phyloP scores from a whole-genome alignment of 805 yeast species.

The Ogataea degrootiae region DNA sequence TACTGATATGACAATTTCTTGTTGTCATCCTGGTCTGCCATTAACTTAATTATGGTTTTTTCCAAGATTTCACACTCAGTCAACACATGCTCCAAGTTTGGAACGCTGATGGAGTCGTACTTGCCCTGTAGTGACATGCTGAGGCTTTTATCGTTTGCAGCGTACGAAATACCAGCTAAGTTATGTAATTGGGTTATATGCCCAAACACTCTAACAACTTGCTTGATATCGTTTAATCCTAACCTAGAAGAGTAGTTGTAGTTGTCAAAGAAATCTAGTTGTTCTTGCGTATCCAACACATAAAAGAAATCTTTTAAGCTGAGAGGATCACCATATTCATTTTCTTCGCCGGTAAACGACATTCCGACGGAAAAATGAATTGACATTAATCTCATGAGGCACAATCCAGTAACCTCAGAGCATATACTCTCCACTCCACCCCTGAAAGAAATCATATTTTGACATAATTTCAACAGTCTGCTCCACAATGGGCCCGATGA shows the following conservation, averaged over 20 bases:
- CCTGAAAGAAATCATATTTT: constrained; percentile 14
- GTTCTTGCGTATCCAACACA: constrained; percentile 2
- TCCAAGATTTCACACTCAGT: constrained; percentile 7
- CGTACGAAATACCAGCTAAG: constrained; percentile 5
- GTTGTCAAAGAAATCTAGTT: constrained; percentile 13
- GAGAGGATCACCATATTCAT: constrained; percentile 4
- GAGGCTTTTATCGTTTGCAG: neutral
- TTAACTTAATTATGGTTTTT: neutral
- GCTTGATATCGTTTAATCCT: constrained; percentile 5
- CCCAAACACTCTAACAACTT: constrained; percentile 8
- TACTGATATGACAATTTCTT: neutral
- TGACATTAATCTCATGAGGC: constrained; percentile 12
- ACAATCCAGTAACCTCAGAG: constrained; percentile 12
- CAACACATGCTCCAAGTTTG: constrained; percentile 7
- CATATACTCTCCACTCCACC: constrained; percentile 15
- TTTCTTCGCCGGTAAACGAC: neutral
- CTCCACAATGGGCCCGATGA: constrained; percentile 3
- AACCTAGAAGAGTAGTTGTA: constrained; percentile 4
- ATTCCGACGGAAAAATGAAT: constrained; percentile 2
- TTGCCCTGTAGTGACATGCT: constrained; percentile 1
- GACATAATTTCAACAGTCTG: constrained; percentile 9
- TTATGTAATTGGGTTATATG: constrained; percentile 8
- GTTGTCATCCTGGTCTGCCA: neutral
- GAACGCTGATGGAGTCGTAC: constrained; percentile 1
- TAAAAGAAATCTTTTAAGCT: constrained; percentile 7